Evolutionary conservation across 108 stramenopile genomes (phyloP).

Genomic region (Pseudonitzschia delicatissima): DNA sequence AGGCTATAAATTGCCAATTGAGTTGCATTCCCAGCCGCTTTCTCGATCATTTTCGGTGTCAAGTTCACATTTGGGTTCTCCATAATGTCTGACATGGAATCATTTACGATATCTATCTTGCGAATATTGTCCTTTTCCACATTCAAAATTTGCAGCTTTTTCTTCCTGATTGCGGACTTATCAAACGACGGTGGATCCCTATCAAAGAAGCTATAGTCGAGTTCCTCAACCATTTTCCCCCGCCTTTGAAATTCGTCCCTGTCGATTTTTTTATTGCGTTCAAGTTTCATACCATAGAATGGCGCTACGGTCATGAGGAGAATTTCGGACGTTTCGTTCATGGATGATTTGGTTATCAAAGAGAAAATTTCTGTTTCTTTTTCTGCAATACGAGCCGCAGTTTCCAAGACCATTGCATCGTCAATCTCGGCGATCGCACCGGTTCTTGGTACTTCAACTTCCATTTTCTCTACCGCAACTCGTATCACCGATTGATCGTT

Average conservation of each 20-base stretch:
- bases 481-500: neutral
- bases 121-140: neutral
- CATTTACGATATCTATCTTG: neutral
- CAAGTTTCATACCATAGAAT: neutral
- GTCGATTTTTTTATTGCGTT: neutral
- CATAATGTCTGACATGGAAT: neutral
- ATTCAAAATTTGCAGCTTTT: slow-evolving; percentile 9
- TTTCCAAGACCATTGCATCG: neutral
- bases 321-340: too few relatives aligned
- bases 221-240: neutral
- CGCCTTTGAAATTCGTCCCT: neutral
- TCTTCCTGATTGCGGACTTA: neutral
- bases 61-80: neutral
- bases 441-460: too few relatives aligned
- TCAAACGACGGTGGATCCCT: neutral
- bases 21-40: slow-evolving; percentile 50
- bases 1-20: slow-evolving; percentile 49
- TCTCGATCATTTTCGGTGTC: slow-evolving; percentile 29
- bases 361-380: too few relatives aligned
- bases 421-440: slow-evolving; percentile 2
- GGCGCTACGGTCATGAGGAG: neutral
- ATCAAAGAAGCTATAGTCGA: slow-evolving; percentile 10
- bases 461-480: too few relatives aligned
- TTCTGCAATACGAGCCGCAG: neutral
- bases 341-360: too few relatives aligned